A percentile compares a stretch with the other conserved stretches of the same genome.
phyloP scores from a whole-genome alignment of 2,329 filamentous ascomycete species.

The Alternaria arbusti region DNA sequence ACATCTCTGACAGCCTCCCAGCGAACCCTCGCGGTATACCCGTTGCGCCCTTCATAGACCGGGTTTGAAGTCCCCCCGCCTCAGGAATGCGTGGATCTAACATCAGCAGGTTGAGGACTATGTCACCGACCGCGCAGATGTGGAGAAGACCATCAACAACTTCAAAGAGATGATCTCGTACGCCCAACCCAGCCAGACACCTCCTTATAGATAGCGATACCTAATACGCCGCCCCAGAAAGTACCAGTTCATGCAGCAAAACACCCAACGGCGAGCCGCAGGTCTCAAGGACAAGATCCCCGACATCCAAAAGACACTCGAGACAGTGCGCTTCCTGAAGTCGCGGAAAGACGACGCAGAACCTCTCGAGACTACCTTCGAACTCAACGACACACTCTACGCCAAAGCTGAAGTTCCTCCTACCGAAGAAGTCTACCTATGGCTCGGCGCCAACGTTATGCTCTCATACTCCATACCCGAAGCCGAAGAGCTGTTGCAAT shows the following conservation, averaged over 20 bases:
- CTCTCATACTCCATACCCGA: slow-evolving; percentile 90
- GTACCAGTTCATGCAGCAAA: slow-evolving; percentile 99
- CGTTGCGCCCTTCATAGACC: slow-evolving; percentile 15
- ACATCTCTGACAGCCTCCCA: slow-evolving; percentile 45
- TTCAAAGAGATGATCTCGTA: slow-evolving; percentile 96
- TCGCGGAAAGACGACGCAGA: slow-evolving; percentile 72
- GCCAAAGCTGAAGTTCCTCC: slow-evolving; percentile 83
- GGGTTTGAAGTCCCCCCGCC: not conserved
- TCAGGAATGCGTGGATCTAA: not conserved
- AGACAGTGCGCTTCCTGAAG: slow-evolving; percentile 86
- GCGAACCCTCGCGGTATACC: slow-evolving; percentile 14
- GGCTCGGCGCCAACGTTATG: slow-evolving; percentile 99
- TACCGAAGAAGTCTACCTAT: slow-evolving; percentile 92
- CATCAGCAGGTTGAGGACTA: slow-evolving; percentile 74
- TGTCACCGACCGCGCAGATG: slow-evolving; percentile 76
- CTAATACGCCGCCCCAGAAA: slow-evolving; percentile 66
- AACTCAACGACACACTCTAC: slow-evolving; percentile 94
- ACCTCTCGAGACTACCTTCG: slow-evolving; percentile 89
- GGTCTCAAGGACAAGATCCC: slow-evolving; percentile 94
- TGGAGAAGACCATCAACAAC: slow-evolving; percentile 79
- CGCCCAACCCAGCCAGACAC: slow-evolving; percentile 20
- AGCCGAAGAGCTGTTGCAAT: slow-evolving; percentile 77
- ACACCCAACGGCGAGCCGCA: slow-evolving; percentile 80
- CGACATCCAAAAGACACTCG: slow-evolving; percentile 94
- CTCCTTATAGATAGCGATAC: not conserved